Evolutionary conservation across 2,329 filamentous ascomycete species (phyloP), one percentile per base, ranked within the genome.

Genomic region (Penicillium digitatum): DNA sequence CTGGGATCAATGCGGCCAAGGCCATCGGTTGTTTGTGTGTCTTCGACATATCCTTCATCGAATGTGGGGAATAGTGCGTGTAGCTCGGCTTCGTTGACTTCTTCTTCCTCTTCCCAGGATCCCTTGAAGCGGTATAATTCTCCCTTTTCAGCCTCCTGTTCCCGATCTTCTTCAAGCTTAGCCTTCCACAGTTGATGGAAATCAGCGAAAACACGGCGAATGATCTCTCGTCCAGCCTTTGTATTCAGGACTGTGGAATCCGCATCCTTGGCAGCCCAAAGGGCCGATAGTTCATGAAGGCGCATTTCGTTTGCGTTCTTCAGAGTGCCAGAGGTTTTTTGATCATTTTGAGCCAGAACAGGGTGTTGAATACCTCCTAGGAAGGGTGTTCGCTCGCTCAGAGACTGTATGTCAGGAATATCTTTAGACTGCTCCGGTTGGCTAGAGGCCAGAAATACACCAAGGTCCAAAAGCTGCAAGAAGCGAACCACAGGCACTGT

Each of bases 121-220:
- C 92, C 93, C 59, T 85, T 84, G 75, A 94, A 96, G 20, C 86
- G 87, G 72, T 95, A 99, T 37, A 95, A 74, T 59, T 88, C 91
- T 5, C 83, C 84, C 58, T 87, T 89, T 27, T 83, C 81, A 18
- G 88, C 87, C 62, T 88, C 85, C 44, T 88, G 83, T 64, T 86
- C 84, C 64, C 90, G 87, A 60, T 96, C 92, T 20, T 84, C 79
- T 50, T 87, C 82, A 2, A 96, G 82, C 67, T 87, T 87, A 48
- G 83, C 81, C 62, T 84, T 89, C 92, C 93, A 99, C 48, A 91
- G 81, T 16, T 84, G 76, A 66, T 92, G 95, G 66, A 95, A 87
- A 16, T 77, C 78, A 49, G 88, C 83, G 57, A 96, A 85, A 18
- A 85, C 81, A 61, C 82, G 80, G 52, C 87, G 85, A 1, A 93